These are phyloP conservation scores for Diaporthe nobilis DNA, from an alignment of 2,329 filamentous ascomycete species.

Conservation along the genomic window DNA sequence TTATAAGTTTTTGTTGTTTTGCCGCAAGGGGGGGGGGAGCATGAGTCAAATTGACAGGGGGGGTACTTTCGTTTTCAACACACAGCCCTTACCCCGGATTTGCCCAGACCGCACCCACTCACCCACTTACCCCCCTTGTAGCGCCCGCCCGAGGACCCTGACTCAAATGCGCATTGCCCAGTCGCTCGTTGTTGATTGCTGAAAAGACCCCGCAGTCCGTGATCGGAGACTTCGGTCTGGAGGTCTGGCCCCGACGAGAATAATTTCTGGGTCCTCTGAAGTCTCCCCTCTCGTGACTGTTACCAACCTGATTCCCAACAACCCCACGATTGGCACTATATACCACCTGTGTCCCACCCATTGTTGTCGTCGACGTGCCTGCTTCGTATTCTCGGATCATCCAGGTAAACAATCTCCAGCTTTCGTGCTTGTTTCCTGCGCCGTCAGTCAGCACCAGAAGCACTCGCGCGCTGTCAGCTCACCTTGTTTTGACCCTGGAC, in stretches of 20 bases:
- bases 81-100: slow-evolving; percentile 16
- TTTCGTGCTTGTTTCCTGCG: neutral
- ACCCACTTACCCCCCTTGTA: neutral
- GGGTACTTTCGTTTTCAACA: no score
- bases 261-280: neutral
- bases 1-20: no score
- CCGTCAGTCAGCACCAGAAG: neutral
- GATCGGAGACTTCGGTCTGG: neutral
- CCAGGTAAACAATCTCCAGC: neutral
- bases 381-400: neutral
- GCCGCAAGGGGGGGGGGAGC: no score
- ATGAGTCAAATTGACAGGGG: no score
- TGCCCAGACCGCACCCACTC: neutral
- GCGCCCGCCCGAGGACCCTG: neutral
- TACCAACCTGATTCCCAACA: neutral
- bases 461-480: neutral
- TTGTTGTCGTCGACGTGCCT: neutral
- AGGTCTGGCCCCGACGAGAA: neutral
- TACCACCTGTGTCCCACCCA: neutral
- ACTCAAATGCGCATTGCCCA: slow-evolving; percentile 22
- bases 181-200: neutral
- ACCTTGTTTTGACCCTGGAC: neutral
- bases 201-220: slow-evolving; percentile 16
- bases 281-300: neutral
- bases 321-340: neutral